Evolutionary conservation across 1,284 basidiomycete species (phyloP), one percentile per base, ranked within the genome.

Genomic region (Cryptococcus neoformans): DNA sequence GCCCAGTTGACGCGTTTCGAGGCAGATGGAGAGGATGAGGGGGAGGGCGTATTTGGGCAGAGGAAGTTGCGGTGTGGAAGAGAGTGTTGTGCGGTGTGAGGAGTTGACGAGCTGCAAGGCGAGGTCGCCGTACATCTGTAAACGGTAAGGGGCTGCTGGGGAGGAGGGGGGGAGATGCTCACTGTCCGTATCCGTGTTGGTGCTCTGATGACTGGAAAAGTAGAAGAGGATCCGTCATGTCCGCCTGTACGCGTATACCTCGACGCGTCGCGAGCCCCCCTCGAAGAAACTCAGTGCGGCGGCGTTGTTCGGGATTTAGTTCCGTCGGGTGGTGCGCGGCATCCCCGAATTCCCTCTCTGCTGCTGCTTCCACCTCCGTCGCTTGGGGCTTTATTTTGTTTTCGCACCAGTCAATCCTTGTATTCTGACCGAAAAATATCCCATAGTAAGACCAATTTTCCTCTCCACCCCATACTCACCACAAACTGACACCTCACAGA

Each of bases 21-120:
- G 86, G 63, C 92, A 83, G 73, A 97, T 83, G 44, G 85, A 82
- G 52, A 93, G 87, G 40, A 98, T 88, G 63, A 92, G 85, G 51
- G 85, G 81, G 71, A 93, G 89, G 75, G 94, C 92, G 83, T 98
- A 98, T 65, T 95, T 95, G 59, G 91, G 83, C 17, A 98, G 81
- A 10, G 73, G 74, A 28, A 73, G 68, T 60, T 75, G 74, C 12
- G 74, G 68, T 2, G 87, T 87, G 64, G 91, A 87, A 0, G 89
- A 87, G 44, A 87, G 84, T 0, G 87, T 87, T 1, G 92, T 90
- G 28, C 92, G 83, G 37, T 88, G 86, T 4, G 92, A 88, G 74
- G 95, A 91, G 50, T 84, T 83, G 60, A 96, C 83, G 56, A 99
- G 87, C 75, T 92, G 87, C 4, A 90, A 89, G 6, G 88, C 90